Base-by-base conservation (phyloP, 768 basidiomycete species). In the Polyporus arcularius region DNA sequence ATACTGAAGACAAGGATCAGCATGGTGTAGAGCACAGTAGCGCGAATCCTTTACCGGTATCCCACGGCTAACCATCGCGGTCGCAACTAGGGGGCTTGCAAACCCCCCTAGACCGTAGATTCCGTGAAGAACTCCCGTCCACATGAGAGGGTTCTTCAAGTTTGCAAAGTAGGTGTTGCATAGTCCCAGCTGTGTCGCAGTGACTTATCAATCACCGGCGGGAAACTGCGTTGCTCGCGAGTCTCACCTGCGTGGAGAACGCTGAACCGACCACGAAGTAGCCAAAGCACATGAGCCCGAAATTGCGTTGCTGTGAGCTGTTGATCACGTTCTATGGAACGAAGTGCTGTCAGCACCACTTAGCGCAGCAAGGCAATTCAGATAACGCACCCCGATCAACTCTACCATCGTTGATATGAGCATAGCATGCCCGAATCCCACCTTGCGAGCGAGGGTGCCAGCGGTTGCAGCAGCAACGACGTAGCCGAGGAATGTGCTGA, bases 101-200 rank as follows among this genome's bases (percentile, higher is more conserved):
- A 68, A 68, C 10, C 66, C 61, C 9, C 69, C 66, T 1, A 72
- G 58, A 11, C 71, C 69, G 47, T 69, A 70, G 47, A 72, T 68
- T 0, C 69, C 68, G 39, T 70, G 71, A 0, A 72, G 60, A 9
- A 72, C 41, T 4, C 71, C 66, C 4, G 68, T 72, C 53, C 62
- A 69, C 43, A 70, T 50, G 8, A 72, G 65, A 11, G 71, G 69
- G n/a, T 68, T 68, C 30, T 52, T 55, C 30, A 72, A 55, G 15
- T 53, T 62, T 8, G 71, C 69, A 32, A 72, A 72, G 51, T 70
- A 71, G 7, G 69, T 64, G 32, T 71, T 68, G 40, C 58, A 68
- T 3, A 71, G 55, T 7, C 70, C 66, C 2, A 68, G 57, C 67
- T 69, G 31, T 16, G 15, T n/a, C 26, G 56, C 18, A n/a, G 3